Percentiles rank a stretch among this genome's conserved stretches.
phyloP scores from a whole-genome alignment of 495 filamentous ascomycete species.

The Penicillium nucicola region DNA sequence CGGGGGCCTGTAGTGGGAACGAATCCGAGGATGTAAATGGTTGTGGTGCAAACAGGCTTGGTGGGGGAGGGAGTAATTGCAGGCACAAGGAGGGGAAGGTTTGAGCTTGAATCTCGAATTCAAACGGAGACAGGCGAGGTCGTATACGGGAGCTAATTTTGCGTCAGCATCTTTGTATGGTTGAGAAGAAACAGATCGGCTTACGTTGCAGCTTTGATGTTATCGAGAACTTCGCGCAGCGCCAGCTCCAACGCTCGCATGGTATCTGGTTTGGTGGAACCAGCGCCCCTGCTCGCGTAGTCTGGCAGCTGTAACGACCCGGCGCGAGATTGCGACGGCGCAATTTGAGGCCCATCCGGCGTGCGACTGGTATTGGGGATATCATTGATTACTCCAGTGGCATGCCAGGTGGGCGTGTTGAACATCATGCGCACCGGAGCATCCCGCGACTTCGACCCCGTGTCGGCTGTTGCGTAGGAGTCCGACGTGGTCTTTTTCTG shows the following conservation, averaged over 20 bases:
- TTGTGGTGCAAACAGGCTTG: constrained; percentile 67
- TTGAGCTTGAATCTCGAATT: constrained; percentile 77
- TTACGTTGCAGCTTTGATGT: constrained; percentile 77
- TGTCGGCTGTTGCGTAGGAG: constrained; percentile 17
- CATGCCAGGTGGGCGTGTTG: constrained; percentile 70
- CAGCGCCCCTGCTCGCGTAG: constrained; percentile 57
- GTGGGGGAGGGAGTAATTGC: constrained; percentile 73
- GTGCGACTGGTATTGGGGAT: constrained; percentile 48
- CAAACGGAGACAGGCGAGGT: constrained; percentile 60
- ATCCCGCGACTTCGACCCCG: constrained; percentile 30
- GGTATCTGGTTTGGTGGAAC: constrained; percentile 63
- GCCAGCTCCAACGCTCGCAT: constrained; percentile 80
- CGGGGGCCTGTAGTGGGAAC: constrained; percentile 72
- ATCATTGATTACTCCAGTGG: constrained; percentile 79
- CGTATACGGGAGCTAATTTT: constrained; percentile 18
- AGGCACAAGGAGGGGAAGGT: constrained; percentile 80
- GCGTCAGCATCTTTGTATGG: no score
- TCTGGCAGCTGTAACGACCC: constrained; percentile 50
- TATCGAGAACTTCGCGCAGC: constrained; percentile 73
- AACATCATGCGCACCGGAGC: constrained; percentile 50
- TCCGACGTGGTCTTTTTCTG: constrained; percentile 31
- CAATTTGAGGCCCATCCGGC: constrained; percentile 35
- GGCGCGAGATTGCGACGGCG: constrained; percentile 40
- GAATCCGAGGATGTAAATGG: constrained; percentile 67
- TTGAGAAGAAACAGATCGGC: constrained; percentile 24